Base-by-base conservation (phyloP, 2,329 filamentous ascomycete species). In the Endothia cerciana region DNA sequence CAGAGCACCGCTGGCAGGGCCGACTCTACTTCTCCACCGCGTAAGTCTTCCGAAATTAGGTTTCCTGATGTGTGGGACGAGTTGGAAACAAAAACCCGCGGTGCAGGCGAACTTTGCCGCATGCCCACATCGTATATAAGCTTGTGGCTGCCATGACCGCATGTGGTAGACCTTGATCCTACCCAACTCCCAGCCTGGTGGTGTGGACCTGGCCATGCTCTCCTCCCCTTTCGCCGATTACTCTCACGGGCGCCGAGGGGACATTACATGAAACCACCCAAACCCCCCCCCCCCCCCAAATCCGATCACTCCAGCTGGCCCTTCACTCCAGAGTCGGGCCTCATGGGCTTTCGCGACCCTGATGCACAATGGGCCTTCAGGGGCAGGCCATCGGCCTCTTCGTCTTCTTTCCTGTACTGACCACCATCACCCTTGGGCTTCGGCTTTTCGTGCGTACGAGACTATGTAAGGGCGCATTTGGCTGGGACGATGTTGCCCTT, bases 401-500 rank as follows among this genome's bases (percentile, higher is more conserved):
- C 30, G 56, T 66, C 36, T 66, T 68, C 57, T 68, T 68, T 28
- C 28, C 36, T 10, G 56, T 64, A 30, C 51, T 68, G n/a, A 62
- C 58, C n/a, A 68, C 66, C 30, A 41, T 66, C 57, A 66, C 64
- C n/a, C 58, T 68, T 40, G 66, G 47, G 28, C 64, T 68, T 36
- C 66, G 66, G 8, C 2, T 68, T 2, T 60, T 55, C 11, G 66
- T 68, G 19, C 57, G 66, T 7, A 66, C 60, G 3, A 62, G 17
- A 43, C 45, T 68, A 8, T 59, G 64, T 17, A 66, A 59, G 28
- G 61, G 64, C 3, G 66, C 64, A 1, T 66, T 68, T 17, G 66
- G 66, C 4, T 68, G 66, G 64, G 66, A 68, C 40, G 66, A 68
- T 59, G 57, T 62, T 6, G 58, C 58, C 5, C 58, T 68, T 19